Percentiles rank a stretch among this genome's conserved stretches.
Evolutionary conservation across 495 filamentous ascomycete genomes (phyloP).

Genomic region (Hypomontagnella monticulosa): DNA sequence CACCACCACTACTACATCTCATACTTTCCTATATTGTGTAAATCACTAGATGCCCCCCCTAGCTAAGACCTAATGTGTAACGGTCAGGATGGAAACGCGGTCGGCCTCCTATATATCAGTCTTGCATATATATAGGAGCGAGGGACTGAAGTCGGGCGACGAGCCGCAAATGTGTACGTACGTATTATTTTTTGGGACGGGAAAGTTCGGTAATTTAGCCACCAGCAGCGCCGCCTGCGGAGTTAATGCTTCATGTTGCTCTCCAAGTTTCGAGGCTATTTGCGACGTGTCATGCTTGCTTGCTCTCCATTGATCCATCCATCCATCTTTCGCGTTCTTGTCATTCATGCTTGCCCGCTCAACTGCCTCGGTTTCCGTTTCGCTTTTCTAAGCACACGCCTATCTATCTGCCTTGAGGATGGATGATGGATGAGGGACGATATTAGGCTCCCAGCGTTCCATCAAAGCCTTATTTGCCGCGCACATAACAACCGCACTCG

Average conservation of each 20-base stretch:
- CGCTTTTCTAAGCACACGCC: neutral
- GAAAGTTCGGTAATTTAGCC: constrained; percentile 4
- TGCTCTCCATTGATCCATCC: no score
- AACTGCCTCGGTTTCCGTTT: neutral
- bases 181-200: neutral
- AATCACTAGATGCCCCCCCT: constrained; percentile 3
- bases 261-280: neutral
- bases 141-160: neutral
- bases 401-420: neutral
- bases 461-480: neutral
- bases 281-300: no score
- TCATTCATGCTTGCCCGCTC: neutral
- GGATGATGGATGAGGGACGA: no score
- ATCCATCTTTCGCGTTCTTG: neutral
- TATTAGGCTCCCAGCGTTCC: neutral
- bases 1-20: constrained; percentile 2
- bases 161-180: neutral
- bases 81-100: neutral
- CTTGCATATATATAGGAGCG: neutral
- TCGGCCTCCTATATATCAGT: neutral
- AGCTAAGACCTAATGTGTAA: constrained; percentile 28
- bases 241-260: no score
- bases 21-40: constrained; percentile 6
- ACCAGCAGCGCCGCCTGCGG: no score
- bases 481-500: neutral